These are phyloP conservation scores for Cajanus cajan DNA, from an alignment of 306 rosid species.

Conservation along the genomic window DNA sequence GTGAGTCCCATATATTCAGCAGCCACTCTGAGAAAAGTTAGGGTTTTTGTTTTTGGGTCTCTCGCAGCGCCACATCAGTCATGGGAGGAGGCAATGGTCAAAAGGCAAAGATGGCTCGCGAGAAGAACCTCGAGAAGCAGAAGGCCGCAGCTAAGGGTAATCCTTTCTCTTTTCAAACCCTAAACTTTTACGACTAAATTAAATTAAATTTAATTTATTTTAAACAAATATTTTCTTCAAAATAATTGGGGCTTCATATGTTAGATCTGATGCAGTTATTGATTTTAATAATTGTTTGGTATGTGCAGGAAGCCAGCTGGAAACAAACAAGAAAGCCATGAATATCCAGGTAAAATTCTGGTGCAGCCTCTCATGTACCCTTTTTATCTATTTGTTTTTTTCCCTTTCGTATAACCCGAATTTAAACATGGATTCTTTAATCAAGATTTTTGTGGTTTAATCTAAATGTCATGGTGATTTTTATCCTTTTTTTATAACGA, in stretches of 20 bases:
- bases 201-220: not conserved
- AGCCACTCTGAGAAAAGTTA: slow-evolving; percentile 17
- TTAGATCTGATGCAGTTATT: slow-evolving; percentile 30
- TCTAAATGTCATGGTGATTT: too few relatives aligned
- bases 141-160: slow-evolving; percentile 57
- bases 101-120: slow-evolving; percentile 85
- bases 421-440: too few relatives aligned
- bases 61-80: slow-evolving; percentile 21
- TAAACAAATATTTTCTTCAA: not conserved
- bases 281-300: slow-evolving; percentile 3
- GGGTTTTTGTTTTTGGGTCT: slow-evolving; percentile 51
- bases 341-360: slow-evolving; percentile 57
- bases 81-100: slow-evolving; percentile 97
- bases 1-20: not conserved
- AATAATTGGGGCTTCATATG: not conserved
- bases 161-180: not conserved
- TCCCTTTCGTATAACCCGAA: too few relatives aligned
- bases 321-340: slow-evolving; percentile 85
- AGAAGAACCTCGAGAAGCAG: slow-evolving; percentile 74
- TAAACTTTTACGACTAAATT: not conserved
- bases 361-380: too few relatives aligned
- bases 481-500: too few relatives aligned
- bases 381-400: too few relatives aligned
- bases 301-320: slow-evolving; percentile 80
- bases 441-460: too few relatives aligned